Evolutionary conservation across 768 basidiomycete genomes (phyloP), one percentile per base, ranked within the genome.

Genomic region (Lepiota venenata): DNA sequence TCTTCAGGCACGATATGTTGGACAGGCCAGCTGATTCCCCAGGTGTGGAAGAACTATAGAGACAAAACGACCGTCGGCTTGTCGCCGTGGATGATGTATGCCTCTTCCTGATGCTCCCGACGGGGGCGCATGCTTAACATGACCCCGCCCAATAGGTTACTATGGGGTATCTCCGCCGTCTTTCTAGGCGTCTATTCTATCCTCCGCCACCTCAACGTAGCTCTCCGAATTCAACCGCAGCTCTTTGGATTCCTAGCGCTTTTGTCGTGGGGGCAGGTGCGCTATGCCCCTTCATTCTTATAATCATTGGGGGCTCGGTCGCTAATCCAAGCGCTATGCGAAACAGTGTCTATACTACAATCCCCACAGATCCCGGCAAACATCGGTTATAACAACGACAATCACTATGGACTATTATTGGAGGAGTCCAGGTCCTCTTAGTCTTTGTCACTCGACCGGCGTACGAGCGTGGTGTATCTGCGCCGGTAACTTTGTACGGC

Each of bases 161-260:
- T 85, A 0, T 91, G 88, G 88, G 82, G 80, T 3, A 57, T 81
- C 4, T 71, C 85, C 0, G 75, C 75, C 1, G 67, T 78, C 29
- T 83, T 85, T 58, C 71, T 90, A 6, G 89, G 88, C n/a, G 73
- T 80, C 11, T 93, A 92, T 64, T 69, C 70, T 16, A 74, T 91
- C 48, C 68, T 82, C 0, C 84, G 87, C 58, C 67, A 81, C 50
- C 66, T 91, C 37, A 89, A 84, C 63, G 79, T 91, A 35, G 88
- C 90, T 0, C 75, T 92, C 39, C 85, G 88, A 41, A 55, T 86
- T 2, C 83, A 88, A 64, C 81, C 83, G 4, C 84, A 86, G 56
- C 59, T 84, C 1, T 88, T 92, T 62, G 81, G 79, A 0, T 69
- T 79, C 21, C 70, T 93, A 11, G 69, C 75, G 0, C 70, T 87